Base-by-base conservation (phyloP, 2,329 filamentous ascomycete genomes). In the Ceratocystiopsis sp. region DNA sequence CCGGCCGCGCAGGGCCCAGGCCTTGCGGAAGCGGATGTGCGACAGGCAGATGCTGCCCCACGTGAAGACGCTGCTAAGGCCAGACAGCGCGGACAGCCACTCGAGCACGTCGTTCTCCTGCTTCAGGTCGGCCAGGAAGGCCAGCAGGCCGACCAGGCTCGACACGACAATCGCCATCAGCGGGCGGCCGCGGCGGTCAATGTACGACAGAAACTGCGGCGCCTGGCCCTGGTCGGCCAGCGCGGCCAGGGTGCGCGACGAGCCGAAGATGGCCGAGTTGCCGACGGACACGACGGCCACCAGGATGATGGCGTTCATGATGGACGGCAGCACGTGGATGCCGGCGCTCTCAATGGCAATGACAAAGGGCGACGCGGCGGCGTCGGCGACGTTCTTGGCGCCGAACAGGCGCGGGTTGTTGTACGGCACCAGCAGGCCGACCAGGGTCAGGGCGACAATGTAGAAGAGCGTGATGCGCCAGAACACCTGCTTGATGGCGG, bases 271-370 rank as follows among this genome's bases (percentile, higher is more conserved):
- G 48, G 86, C 79, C 8, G 84, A 89, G 61, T 94, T 95, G 45
- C 86, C 86, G 46, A 95, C 87, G 1, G 84, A 93, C 18, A 95
- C 65, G 18, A 94, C 86, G 17, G 87, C 81, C 48, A 93, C 76
- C 55, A 95, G 76, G 57, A 95, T 94, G 47, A 95, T 85, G n/a
- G 76, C 78, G 60, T 96, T 95, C 81, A 95, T 93, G 43, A 95
- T 72, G 0, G 82, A 87, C 2, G 85, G 84, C 3, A 95, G 71
- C 2, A 80, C 78, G 37, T 73, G 63, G 53, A 95, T 93, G 10
- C 84, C 80, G 2, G 86, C 85, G 49, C 86, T 80, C 51, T 81
- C 68, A 52, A 94, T 93, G 48, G 87, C 84, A 53, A 95, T 93
- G 53, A 95, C 87, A 58, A 95, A 95, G 2, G 89, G 89, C 3